A percentile compares a stretch with the other conserved stretches of the same genome.
These are phyloP conservation scores for Aspergillus sp. DNA, from an alignment of 2,329 filamentous ascomycete species.

Conservation along the genomic window DNA sequence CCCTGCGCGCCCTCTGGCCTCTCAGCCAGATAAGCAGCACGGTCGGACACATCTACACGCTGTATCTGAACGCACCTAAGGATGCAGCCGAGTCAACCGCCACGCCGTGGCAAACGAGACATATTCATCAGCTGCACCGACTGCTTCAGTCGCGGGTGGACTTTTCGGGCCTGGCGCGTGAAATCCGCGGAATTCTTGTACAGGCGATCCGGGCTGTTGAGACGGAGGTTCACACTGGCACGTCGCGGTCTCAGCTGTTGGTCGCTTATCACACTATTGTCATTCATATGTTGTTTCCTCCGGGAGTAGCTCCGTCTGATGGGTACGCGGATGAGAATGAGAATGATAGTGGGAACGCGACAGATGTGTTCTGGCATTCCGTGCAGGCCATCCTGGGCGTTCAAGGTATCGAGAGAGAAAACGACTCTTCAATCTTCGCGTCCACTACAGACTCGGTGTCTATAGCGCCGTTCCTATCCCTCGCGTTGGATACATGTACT, in stretches of 20 bases:
- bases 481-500: conserved; percentile 3
- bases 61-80: conserved; percentile 3
- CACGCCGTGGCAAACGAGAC: conserved; percentile 5
- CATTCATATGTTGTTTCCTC: conserved; percentile 5
- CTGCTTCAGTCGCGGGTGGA: conserved; percentile 6
- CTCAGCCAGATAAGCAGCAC: conserved; percentile 9
- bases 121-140: conserved; percentile 6
- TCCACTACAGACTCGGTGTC: background rate
- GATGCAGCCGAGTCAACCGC: background rate
- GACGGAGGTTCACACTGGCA: background rate
- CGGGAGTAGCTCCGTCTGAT: background rate
- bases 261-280: conserved; percentile 6
- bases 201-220: conserved; percentile 5
- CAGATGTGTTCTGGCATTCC: conserved; percentile 5
- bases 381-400: background rate
- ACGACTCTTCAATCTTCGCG: background rate
- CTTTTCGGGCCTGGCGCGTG: background rate
- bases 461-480: background rate
- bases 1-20: conserved; percentile 5
- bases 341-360: background rate
- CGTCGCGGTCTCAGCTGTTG: background rate
- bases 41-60: conserved; percentile 2
- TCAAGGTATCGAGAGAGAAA: no score
- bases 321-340: no score
- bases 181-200: conserved; percentile 4